Conservation (phyloP, 345 rosid species). For the Gossypium turneri region DNA sequence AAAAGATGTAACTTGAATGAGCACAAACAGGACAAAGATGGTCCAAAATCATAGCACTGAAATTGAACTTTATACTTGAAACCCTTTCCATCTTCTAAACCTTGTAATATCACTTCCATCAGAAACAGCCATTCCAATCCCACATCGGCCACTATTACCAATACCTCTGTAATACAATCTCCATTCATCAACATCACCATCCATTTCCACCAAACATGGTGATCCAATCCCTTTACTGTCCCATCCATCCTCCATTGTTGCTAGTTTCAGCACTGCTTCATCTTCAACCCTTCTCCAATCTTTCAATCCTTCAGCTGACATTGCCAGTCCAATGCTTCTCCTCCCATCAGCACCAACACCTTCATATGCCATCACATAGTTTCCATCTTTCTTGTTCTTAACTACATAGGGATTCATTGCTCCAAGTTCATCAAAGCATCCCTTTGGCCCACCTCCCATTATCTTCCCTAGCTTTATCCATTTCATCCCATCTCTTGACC, state of each 20-base stretch:
- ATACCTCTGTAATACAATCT: slow-evolving; percentile 67
- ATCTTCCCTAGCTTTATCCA: slow-evolving; percentile 74
- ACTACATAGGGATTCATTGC: slow-evolving; percentile 52
- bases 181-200: slow-evolving; percentile 57
- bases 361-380: slow-evolving; percentile 70
- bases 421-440: slow-evolving; percentile 55
- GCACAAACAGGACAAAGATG: neutral
- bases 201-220: slow-evolving; percentile 66
- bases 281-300: slow-evolving; percentile 51
- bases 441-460: slow-evolving; percentile 44
- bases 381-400: slow-evolving; percentile 54
- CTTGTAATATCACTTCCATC: slow-evolving; percentile 39
- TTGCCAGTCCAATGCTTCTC: slow-evolving; percentile 56
- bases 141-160: slow-evolving; percentile 55
- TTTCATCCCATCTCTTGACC: slow-evolving; percentile 80
- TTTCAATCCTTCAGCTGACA: slow-evolving; percentile 55
- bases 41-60: neutral
- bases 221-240: slow-evolving; percentile 62
- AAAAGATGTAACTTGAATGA: too few relatives aligned
- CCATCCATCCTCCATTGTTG: slow-evolving; percentile 46
- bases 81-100: slow-evolving; percentile 55
- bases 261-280: slow-evolving; percentile 38
- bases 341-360: slow-evolving; percentile 46
- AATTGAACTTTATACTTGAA: slow-evolving; percentile 35
- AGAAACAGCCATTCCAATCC: slow-evolving; percentile 68